Base-by-base conservation (phyloP, 2,329 filamentous ascomycete species). In the Botrytis paeoniae region DNA sequence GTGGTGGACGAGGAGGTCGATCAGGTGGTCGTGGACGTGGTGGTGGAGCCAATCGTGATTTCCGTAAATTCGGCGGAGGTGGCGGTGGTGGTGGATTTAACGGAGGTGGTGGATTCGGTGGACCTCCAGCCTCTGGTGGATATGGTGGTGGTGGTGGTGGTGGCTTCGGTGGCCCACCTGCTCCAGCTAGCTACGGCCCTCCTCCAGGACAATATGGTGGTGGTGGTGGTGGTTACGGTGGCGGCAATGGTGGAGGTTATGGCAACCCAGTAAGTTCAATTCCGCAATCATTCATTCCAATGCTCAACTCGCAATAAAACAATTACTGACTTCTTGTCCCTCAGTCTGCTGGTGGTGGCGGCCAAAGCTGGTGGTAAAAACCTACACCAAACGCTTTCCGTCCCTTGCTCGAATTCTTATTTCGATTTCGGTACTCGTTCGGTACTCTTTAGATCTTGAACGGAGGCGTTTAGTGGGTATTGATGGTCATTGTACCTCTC, bases 11-110 rank as follows among this genome's bases (percentile, higher is more conserved):
- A 66, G 83, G 94, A 72, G 88, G 92, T 64, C 84, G 91, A 60
- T 83, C 89, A 70, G 85, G 91, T 76, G 91, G 94, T 74, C 91
- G 93, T 81, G 91, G 92, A 75, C 89, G 92, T 81, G 91, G 92
- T 78, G 85, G 87, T 79, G 84, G 83, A 80, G 86, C 91, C 79
- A 97, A 91, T 83, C 94, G 95, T 81, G 96, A 98, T 83, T 94
- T 96, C 87, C 94, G 96, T 85, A 94, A 94, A 83, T 89, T 89
- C 75, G 90, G 89, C 68, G 85, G 87, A 73, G 85, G 85, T 75
- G 85, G 84, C 74, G 84, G 83, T 45, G 43, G 78, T 22, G 84
- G 78, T 22, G 84, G 86, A 75, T 85, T 85, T 73, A 85, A 83
- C 81, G 91, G 92, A 78, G 83, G 85, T 75, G 84, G 85, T 76